Percentiles rank a stretch among this genome's conserved stretches.
Conservation (phyloP, 495 filamentous ascomycete genomes). For the Hypoxylon subgilvum region DNA sequence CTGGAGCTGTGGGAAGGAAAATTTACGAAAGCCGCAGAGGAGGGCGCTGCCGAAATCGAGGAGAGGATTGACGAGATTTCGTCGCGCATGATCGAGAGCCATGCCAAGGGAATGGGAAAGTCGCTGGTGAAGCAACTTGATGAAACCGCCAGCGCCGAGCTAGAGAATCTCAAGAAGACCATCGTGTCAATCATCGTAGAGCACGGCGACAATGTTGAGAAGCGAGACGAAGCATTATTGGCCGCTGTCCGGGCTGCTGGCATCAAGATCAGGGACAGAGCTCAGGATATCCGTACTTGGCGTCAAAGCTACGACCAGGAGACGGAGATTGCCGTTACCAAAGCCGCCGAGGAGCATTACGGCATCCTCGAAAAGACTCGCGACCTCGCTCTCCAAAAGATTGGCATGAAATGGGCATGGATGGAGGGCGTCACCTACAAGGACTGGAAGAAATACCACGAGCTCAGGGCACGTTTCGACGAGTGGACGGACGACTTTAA, state of each 20-base stretch:
- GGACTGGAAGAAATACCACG: slow-evolving; percentile 91
- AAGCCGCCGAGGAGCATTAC: slow-evolving; percentile 80
- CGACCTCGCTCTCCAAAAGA: slow-evolving; percentile 88
- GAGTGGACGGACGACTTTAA: slow-evolving; percentile 85
- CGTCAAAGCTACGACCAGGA: slow-evolving; percentile 74
- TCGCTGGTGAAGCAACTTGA: slow-evolving; percentile 72
- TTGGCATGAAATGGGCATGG: slow-evolving; percentile 98
- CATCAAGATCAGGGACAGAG: slow-evolving; percentile 75
- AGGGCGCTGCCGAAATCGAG: slow-evolving; percentile 80
- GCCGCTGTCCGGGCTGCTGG: slow-evolving; percentile 74
- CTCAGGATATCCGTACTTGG: slow-evolving; percentile 82
- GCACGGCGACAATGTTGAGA: slow-evolving; percentile 50
- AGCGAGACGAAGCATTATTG: slow-evolving; percentile 67
- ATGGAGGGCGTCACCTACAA: slow-evolving; percentile 95
- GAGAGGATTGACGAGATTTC: slow-evolving; percentile 67
- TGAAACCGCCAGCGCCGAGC: slow-evolving; percentile 64
- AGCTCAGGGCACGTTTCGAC: slow-evolving; percentile 79
- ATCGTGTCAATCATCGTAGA: slow-evolving; percentile 69
- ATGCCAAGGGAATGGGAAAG: slow-evolving; percentile 62
- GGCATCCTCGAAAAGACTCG: slow-evolving; percentile 81
- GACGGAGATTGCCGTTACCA: slow-evolving; percentile 68
- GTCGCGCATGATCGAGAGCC: slow-evolving; percentile 60
- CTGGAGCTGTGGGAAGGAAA: slow-evolving; percentile 82
- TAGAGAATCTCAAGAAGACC: slow-evolving; percentile 68
- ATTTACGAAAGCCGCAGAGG: slow-evolving; percentile 80